A percentile compares a stretch with the other conserved stretches of the same genome.
Conservation (phyloP, 2,329 filamentous ascomycete species). For the Coniochaeta sp. region DNA sequence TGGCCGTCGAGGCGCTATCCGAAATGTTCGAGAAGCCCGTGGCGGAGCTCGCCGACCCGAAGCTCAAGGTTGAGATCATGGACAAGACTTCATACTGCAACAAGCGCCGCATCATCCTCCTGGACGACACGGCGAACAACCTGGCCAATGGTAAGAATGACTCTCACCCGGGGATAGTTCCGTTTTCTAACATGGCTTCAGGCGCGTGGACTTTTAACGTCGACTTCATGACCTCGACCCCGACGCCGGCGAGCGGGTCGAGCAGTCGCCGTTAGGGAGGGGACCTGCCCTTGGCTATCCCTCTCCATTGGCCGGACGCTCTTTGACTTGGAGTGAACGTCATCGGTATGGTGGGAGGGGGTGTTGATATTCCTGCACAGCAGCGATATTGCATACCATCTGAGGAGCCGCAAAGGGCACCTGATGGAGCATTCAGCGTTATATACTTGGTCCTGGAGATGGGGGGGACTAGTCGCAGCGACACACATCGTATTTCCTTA, state of each 20-base stretch:
- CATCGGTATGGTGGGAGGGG: too few relatives aligned
- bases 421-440: too few relatives aligned
- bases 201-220: constrained; percentile 41
- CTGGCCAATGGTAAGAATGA: constrained; percentile 63
- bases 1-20: constrained; percentile 94
- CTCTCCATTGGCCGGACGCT: too few relatives aligned
- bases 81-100: constrained; percentile 98
- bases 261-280: constrained; percentile 19
- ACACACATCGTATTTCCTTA: not conserved
- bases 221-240: constrained; percentile 21
- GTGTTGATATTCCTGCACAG: too few relatives aligned
- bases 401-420: too few relatives aligned
- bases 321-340: too few relatives aligned
- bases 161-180: not conserved
- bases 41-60: constrained; percentile 74
- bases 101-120: constrained; percentile 78
- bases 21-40: constrained; percentile 99
- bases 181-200: constrained; percentile 20
- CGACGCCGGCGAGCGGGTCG: constrained; percentile 12
- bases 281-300: too few relatives aligned
- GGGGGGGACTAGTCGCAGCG: too few relatives aligned
- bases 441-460: too few relatives aligned
- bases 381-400: too few relatives aligned
- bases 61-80: constrained; percentile 96
- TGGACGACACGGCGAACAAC: constrained; percentile 90